Evolutionary conservation across 2,329 filamentous ascomycete species (phyloP).

Genomic region (Magnaporthales sp.): DNA sequence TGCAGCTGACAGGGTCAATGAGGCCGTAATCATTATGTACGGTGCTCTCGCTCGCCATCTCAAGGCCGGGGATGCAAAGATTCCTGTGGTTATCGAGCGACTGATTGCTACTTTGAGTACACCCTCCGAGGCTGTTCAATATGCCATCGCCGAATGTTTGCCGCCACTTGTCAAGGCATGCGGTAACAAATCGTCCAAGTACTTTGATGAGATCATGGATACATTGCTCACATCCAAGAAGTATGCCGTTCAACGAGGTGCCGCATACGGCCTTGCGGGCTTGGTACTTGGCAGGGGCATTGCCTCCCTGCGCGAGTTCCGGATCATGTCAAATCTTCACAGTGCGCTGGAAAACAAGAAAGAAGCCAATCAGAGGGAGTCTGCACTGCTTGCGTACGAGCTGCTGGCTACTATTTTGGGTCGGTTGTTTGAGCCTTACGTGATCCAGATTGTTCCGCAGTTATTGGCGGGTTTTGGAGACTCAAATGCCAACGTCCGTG

Average conservation of each 20-base stretch:
- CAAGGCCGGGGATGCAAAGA: conserved; percentile 72
- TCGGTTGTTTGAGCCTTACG: conserved; percentile 88
- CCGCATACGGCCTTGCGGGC: conserved; percentile 89
- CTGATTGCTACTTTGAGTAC: conserved; percentile 83
- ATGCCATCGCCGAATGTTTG: conserved; percentile 88
- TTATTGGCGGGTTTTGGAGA: conserved; percentile 86
- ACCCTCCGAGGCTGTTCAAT: conserved; percentile 93
- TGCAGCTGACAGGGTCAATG: conserved; percentile 81
- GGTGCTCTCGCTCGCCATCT: conserved; percentile 87
- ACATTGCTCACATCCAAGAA: conserved; percentile 80
- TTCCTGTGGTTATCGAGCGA: conserved; percentile 80
- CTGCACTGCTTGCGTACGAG: conserved; percentile 83
- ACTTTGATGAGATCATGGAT: conserved; percentile 73
- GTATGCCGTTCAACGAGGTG: conserved; percentile 86
- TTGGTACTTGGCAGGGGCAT: conserved; percentile 86
- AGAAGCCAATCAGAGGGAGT: conserved; percentile 79
- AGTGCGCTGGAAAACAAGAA: conserved; percentile 92
- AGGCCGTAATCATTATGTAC: conserved; percentile 96
- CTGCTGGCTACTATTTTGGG: conserved; percentile 80
- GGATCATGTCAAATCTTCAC: conserved; percentile 73
- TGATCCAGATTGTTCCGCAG: conserved; percentile 90
- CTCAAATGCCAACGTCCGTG: conserved; percentile 77
- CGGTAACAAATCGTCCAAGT: conserved; percentile 66
- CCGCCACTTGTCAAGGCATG: conserved; percentile 83
- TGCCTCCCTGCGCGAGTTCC: conserved; percentile 69